A percentile compares a stretch with the other conserved stretches of the same genome.
Conservation (phyloP, 2,329 filamentous ascomycete species). For the Trichoderma sp. region DNA sequence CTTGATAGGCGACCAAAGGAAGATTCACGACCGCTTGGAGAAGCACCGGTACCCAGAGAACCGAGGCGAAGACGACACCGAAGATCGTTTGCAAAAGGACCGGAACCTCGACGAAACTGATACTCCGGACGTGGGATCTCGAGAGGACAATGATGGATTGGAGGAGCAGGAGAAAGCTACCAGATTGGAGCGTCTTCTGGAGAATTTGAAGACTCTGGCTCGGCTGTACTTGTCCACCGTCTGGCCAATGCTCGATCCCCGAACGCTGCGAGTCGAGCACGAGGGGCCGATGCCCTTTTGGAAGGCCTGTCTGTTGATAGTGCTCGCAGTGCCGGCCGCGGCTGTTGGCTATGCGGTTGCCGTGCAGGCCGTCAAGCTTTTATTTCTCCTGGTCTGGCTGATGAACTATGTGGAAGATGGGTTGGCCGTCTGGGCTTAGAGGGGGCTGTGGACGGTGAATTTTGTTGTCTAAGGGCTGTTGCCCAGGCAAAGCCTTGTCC, state of each 20-base stretch:
- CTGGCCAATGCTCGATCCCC: slow-evolving; percentile 44
- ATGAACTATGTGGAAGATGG: neutral
- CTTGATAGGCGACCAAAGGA: neutral
- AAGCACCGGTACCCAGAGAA: slow-evolving; percentile 36
- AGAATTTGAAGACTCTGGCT: slow-evolving; percentile 30
- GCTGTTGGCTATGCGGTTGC: slow-evolving; percentile 34
- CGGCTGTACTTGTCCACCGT: slow-evolving; percentile 44
- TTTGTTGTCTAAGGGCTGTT: neutral
- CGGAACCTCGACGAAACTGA: neutral
- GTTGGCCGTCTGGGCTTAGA: neutral
- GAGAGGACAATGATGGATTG: slow-evolving; percentile 15
- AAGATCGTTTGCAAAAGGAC: slow-evolving; percentile 34
- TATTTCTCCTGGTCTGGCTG: slow-evolving; percentile 31
- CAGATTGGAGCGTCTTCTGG: slow-evolving; percentile 8
- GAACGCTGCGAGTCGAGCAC: slow-evolving; percentile 40
- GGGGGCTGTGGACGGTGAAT: neutral
- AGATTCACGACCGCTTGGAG: slow-evolving; percentile 33
- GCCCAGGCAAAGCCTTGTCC: neutral
- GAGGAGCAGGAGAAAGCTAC: slow-evolving; percentile 26
- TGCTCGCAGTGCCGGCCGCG: slow-evolving; percentile 37
- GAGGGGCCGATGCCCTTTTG: slow-evolving; percentile 33
- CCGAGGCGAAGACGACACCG: slow-evolving; percentile 38
- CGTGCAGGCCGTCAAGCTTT: slow-evolving; percentile 37
- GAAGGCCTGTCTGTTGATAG: slow-evolving; percentile 34
- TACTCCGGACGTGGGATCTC: no score